Base-by-base conservation (phyloP, 2,329 filamentous ascomycete species). In the Scedosporium dehoogii region DNA sequence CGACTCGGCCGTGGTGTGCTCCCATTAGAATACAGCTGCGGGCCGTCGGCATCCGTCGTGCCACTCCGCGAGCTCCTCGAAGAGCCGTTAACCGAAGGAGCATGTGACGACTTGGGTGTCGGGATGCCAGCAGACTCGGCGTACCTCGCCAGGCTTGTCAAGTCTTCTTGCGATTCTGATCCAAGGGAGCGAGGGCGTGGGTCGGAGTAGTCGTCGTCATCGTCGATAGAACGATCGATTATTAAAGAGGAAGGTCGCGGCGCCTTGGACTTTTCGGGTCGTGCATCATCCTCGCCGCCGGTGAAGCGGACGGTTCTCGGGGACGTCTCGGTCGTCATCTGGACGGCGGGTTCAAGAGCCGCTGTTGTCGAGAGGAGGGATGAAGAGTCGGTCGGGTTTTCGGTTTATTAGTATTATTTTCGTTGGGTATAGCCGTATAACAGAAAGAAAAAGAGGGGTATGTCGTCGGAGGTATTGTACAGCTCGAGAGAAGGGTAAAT, bases 261-360 rank as follows among this genome's bases (percentile, higher is more conserved):
- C 63, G 68, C 71, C 63, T 75, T 79, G 66, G 73, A 65, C 66
- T 75, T 78, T 27, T 83, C 79, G 58, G 71, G 63, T 25, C 73
- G 74, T 42, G 69, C 65, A 38, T 77, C 72, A 25, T 80, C 78
- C 62, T 78, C 74, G 63, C 80, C 81, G 64, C 78, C 76, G 56
- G 80, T 80, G 68, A 86, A 86, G 66, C 83, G 80, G 66, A 86
- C 81, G 65, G 78, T 76, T 67, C 82, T 38, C 5, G 61, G 61
- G 18, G 60, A 62, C 21, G 60, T 58, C 21, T 62, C 60, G 55
- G 53, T 42, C 3, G 53, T 38, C 60, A 62, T 62, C 16, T 62
- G 23, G 56, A 42, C 16, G 27, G 29, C 42, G 53, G 16, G 53
- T 41, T 42, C 23, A 6, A 56, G 18, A 23, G 51, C 46, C 46